Conservation (phyloP, 495 filamentous ascomycete species). For the Daldinia vernicosa region DNA sequence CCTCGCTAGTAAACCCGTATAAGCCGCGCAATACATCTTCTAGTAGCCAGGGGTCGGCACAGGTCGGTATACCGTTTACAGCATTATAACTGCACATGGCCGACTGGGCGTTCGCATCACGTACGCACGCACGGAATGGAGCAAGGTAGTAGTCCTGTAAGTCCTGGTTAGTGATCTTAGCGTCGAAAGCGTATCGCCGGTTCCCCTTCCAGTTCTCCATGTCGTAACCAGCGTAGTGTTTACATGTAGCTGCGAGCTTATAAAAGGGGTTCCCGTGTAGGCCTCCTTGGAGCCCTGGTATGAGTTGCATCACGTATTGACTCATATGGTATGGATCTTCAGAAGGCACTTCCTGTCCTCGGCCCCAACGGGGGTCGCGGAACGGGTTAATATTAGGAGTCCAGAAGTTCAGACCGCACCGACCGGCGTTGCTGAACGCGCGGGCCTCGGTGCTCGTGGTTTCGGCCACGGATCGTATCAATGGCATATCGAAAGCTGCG, state of each 20-base stretch:
- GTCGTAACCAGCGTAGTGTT: conserved; percentile 72
- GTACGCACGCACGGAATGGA: conserved; percentile 60
- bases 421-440: conserved; percentile 67
- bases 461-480: conserved; percentile 65
- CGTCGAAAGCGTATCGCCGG: conserved; percentile 63
- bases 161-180: conserved; percentile 64
- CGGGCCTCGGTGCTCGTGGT: conserved; percentile 69
- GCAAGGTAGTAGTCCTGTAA: conserved; percentile 65
- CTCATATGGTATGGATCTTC: conserved; percentile 62
- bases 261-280: conserved; percentile 47
- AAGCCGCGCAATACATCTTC: conserved; percentile 65
- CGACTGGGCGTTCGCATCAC: conserved; percentile 64
- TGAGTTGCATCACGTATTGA: conserved; percentile 63
- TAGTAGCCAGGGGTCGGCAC: conserved; percentile 64
- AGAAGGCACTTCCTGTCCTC: conserved; percentile 70
- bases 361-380: conserved; percentile 67
- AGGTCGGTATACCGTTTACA: conserved; percentile 67
- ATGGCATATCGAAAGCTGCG: conserved; percentile 66
- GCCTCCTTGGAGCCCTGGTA: conserved; percentile 67
- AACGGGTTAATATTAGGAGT: conserved; percentile 73
- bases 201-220: conserved; percentile 66
- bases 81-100: conserved; percentile 71
- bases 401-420: conserved; percentile 66
- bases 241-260: conserved; percentile 68
- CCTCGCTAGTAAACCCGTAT: conserved; percentile 58